These are phyloP conservation scores for Plantago ovata DNA, from an alignment of 257 asterid species.

Conservation along the genomic window DNA sequence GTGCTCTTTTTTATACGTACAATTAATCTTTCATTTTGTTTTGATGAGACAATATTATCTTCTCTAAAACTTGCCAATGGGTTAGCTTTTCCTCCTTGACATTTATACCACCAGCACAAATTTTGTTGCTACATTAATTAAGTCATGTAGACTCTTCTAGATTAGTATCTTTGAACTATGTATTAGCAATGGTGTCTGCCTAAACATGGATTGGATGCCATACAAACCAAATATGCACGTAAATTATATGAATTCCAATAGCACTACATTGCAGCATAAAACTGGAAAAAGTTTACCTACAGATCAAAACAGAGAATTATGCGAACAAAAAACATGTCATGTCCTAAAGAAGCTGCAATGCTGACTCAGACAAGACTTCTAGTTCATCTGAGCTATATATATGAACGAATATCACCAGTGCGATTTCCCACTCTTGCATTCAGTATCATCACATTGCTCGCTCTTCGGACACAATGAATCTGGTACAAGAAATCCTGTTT, in stretches of 20 bases:
- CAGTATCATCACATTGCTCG: conserved; percentile 26
- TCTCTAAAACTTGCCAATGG: too few species aligned
- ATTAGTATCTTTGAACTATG: too few species aligned
- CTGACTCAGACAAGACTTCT: conserved; percentile 82
- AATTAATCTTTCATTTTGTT: too few species aligned
- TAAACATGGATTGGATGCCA: neutral
- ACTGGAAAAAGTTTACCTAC: neutral
- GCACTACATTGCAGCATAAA: neutral
- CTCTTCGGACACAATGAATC: conserved; percentile 23
- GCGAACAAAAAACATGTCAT: conserved; percentile 3
- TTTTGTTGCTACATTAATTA: too few species aligned
- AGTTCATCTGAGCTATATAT: conserved; percentile 47
- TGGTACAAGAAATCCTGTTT: conserved; percentile 20
- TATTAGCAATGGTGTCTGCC: too few species aligned
- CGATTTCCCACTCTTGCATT: conserved; percentile 31
- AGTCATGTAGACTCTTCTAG: too few species aligned
- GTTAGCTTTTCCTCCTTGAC: too few species aligned
- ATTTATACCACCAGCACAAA: too few species aligned
- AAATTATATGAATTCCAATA: too few species aligned
- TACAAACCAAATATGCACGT: neutral
- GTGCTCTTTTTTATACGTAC: too few species aligned
- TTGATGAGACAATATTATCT: too few species aligned
- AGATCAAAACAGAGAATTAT: neutral
- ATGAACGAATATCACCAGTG: conserved; percentile 34
- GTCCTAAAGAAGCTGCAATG: conserved; percentile 72